Conservation (phyloP, 768 basidiomycete genomes). For the Lyophyllum shimeji region DNA sequence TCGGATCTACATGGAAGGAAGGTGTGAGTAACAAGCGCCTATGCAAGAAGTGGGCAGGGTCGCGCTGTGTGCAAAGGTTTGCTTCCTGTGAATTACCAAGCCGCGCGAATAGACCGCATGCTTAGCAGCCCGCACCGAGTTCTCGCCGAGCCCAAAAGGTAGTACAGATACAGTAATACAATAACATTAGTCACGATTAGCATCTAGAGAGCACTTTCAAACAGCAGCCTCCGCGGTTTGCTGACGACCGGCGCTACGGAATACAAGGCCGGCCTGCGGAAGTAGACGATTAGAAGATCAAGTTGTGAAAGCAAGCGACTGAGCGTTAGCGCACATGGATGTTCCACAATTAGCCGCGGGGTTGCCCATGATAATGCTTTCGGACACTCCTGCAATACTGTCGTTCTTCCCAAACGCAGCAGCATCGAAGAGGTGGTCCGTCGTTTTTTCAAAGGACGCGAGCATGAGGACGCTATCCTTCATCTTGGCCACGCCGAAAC, state of each 20-base stretch:
- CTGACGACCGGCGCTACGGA: constrained; percentile 42
- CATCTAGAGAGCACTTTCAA: constrained; percentile 44
- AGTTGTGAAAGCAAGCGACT: not conserved
- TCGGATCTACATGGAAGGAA: constrained; percentile 1
- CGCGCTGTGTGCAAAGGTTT: not conserved
- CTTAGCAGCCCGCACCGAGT: not conserved
- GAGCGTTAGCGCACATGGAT: constrained; percentile 63
- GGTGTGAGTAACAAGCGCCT: not conserved
- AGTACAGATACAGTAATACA: constrained; percentile 10
- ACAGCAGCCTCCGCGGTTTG: constrained; percentile 50
- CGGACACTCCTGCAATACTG: constrained; percentile 93
- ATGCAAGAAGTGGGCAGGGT: not conserved
- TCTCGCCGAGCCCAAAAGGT: not conserved
- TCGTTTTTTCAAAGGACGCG: constrained; percentile 99
- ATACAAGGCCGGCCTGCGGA: constrained; percentile 48
- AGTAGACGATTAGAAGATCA: constrained; percentile 4
- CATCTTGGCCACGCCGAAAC: constrained; percentile 99
- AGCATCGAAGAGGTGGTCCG: constrained; percentile 98
- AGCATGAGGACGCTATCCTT: constrained; percentile 99
- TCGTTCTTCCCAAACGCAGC: constrained; percentile 96
- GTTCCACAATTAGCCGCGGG: constrained; percentile 93
- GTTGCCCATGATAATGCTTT: constrained; percentile 99
- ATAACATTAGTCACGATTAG: constrained; percentile 3
- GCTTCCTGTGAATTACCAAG: not conserved
- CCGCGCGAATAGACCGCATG: not conserved